Conservation (phyloP, 164 flowering plant genomes). For the Amborella trichopoda region DNA sequence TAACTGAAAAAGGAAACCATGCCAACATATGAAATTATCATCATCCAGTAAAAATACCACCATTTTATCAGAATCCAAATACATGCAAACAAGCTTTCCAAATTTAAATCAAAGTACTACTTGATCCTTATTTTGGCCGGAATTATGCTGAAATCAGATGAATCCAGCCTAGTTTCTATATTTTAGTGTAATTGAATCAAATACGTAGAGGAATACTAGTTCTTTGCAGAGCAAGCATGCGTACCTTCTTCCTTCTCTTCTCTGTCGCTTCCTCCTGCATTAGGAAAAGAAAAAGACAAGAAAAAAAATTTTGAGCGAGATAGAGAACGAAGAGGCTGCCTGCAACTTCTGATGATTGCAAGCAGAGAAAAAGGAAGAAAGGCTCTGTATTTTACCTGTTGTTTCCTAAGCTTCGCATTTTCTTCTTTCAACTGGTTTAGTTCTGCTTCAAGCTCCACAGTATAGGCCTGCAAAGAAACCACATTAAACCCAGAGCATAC, state of each 20-base stretch:
- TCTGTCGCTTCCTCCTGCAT: not conserved
- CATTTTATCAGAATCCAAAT: no score
- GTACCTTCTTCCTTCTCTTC: constrained; percentile 1
- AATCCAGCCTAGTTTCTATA: no score
- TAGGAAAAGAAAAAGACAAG: constrained; percentile 1
- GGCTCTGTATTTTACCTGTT: constrained; percentile 31
- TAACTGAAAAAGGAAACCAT: not conserved
- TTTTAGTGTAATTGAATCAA: no score
- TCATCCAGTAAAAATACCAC: not conserved
- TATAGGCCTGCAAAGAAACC: constrained; percentile 99
- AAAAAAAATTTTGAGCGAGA: not conserved
- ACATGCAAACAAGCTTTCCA: no score
- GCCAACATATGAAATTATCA: not conserved
- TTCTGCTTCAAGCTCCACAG: constrained; percentile 92
- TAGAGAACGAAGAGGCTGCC: no score
- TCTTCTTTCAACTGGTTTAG: constrained; percentile 80
- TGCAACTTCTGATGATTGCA: not conserved
- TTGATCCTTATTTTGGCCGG: no score
- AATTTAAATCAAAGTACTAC: no score
- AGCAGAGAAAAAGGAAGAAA: not conserved
- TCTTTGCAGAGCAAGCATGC: no score
- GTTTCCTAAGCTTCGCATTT: constrained; percentile 51
- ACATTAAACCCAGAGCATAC: no score
- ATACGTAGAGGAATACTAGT: no score
- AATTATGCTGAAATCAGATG: no score